phyloP scores from a whole-genome alignment of 164 flowering plant genomes.

The Malania oleifera region DNA sequence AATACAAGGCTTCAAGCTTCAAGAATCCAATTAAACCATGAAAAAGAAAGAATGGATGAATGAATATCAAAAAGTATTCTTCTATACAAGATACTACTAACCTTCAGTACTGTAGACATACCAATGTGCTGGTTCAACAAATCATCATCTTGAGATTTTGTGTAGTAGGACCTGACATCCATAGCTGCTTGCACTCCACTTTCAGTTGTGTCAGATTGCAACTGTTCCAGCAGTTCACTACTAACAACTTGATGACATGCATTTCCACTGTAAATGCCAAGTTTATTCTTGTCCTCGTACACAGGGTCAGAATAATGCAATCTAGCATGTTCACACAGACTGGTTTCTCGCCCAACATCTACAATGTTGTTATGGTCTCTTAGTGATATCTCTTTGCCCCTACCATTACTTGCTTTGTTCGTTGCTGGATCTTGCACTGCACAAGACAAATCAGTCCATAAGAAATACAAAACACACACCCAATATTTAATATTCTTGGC shows the following conservation, averaged over 20 bases:
- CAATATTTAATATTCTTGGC: no score
- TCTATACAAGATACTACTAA: slow-evolving; percentile 16
- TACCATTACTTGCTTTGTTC: slow-evolving; percentile 8
- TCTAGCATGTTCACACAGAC: slow-evolving; percentile 7
- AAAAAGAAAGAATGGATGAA: neutral
- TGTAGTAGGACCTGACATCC: slow-evolving; percentile 12
- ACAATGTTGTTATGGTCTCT: slow-evolving; percentile 3
- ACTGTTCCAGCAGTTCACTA: slow-evolving; percentile 9
- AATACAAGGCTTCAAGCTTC: neutral
- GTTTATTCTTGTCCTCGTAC: slow-evolving; percentile 4
- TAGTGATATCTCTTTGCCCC: slow-evolving; percentile 8
- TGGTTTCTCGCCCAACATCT: slow-evolving; percentile 2
- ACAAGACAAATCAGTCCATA: slow-evolving; percentile 3
- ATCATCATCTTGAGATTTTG: slow-evolving; percentile 19
- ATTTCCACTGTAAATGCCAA: slow-evolving; percentile 2
- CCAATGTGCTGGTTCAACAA: slow-evolving; percentile 37
- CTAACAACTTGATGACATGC: slow-evolving; percentile 5
- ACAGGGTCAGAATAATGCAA: neutral
- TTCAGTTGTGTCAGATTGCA: slow-evolving; percentile 8
- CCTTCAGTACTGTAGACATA: slow-evolving; percentile 42
- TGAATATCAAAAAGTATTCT: neutral
- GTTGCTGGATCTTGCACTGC: slow-evolving; percentile 13
- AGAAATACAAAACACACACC: no score
- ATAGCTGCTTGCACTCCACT: slow-evolving; percentile 9
- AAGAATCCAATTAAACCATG: neutral